These are phyloP conservation scores for Tricharina praecox DNA, from an alignment of 495 filamentous ascomycete genomes.

Conservation along the genomic window DNA sequence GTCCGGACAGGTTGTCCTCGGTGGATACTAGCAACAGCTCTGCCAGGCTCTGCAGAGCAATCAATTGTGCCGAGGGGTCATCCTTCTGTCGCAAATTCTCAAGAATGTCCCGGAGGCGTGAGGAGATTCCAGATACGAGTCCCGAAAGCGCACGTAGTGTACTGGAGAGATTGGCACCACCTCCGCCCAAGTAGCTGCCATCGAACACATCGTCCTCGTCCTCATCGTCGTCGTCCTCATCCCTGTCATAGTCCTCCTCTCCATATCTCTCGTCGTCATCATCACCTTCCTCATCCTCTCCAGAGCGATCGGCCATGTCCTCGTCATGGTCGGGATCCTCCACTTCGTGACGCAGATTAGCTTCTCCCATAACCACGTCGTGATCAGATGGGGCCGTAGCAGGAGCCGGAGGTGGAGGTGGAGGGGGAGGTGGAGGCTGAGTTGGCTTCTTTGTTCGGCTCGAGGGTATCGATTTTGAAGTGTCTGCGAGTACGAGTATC, in stretches of 20 bases:
- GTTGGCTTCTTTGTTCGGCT: conserved; percentile 31
- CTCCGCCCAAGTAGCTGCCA: conserved; percentile 50
- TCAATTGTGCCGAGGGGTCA: conserved; percentile 72
- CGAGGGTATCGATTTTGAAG: conserved; percentile 29
- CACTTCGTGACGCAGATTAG: conserved; percentile 18
- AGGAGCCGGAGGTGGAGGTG: too few relatives aligned
- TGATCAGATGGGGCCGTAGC: conserved; percentile 35
- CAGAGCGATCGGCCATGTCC: conserved; percentile 30
- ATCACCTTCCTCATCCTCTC: conserved; percentile 35
- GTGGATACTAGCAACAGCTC: conserved; percentile 87
- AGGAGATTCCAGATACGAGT: conserved; percentile 72
- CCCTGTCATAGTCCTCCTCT: conserved; percentile 34
- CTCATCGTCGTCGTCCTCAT: conserved; percentile 38
- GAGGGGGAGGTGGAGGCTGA: too few relatives aligned
- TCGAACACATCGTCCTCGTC: conserved; percentile 69
- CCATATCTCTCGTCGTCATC: conserved; percentile 33
- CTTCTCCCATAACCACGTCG: conserved; percentile 46
- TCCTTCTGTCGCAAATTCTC: conserved; percentile 71
- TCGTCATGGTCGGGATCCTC: conserved; percentile 37
- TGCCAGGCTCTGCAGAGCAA: conserved; percentile 83
- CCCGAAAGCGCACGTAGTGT: conserved; percentile 75
- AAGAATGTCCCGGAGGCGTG: conserved; percentile 67
- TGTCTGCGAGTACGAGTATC: neutral
- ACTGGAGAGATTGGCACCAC: conserved; percentile 50
- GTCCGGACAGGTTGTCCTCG: conserved; percentile 88